phyloP scores from a whole-genome alignment of 1,139 yeast genomes.

The Saccharomycopsis hybrid region DNA sequence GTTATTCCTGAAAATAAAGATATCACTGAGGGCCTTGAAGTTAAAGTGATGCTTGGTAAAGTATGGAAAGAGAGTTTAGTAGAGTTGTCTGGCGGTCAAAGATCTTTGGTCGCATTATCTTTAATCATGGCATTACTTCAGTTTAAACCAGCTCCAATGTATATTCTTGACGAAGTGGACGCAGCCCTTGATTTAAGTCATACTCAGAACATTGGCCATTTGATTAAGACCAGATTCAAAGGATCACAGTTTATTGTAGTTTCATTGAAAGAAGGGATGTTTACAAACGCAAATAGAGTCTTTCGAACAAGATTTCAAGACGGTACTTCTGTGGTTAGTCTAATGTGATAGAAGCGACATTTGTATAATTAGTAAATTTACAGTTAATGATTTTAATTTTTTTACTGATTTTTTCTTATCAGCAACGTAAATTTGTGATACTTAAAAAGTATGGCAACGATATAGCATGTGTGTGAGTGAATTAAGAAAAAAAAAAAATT shows the following conservation, averaged over 20 bases:
- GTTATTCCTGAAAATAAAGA: slow-evolving; percentile 76
- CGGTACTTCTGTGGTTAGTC: slow-evolving; percentile 88
- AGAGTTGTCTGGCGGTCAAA: slow-evolving; percentile 95
- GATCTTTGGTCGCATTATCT: slow-evolving; percentile 88
- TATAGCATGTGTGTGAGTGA: no score
- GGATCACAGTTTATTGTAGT: slow-evolving; percentile 97
- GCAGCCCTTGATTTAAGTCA: slow-evolving; percentile 97
- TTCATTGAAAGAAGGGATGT: slow-evolving; percentile 96
- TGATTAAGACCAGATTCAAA: slow-evolving; percentile 88
- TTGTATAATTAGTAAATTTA: no score
- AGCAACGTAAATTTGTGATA: no score
- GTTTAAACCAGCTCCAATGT: slow-evolving; percentile 98
- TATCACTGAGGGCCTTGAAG: slow-evolving; percentile 87
- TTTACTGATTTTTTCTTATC: neutral
- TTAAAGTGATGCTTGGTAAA: slow-evolving; percentile 81
- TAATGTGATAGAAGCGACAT: no score
- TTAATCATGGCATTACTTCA: slow-evolving; percentile 85
- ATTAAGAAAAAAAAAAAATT: no score
- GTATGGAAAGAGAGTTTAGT: slow-evolving; percentile 96
- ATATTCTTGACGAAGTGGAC: slow-evolving; percentile 93
- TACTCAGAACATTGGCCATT: slow-evolving; percentile 94
- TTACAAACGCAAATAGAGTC: slow-evolving; percentile 91
- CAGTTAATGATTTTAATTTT: neutral
- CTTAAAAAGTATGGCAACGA: no score
- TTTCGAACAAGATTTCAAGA: slow-evolving; percentile 93